Evolutionary conservation across 225 moss, liverwort and hornwort species (phyloP), one percentile per base, ranked within the genome.

Genomic region (Pleurozium schreberi): DNA sequence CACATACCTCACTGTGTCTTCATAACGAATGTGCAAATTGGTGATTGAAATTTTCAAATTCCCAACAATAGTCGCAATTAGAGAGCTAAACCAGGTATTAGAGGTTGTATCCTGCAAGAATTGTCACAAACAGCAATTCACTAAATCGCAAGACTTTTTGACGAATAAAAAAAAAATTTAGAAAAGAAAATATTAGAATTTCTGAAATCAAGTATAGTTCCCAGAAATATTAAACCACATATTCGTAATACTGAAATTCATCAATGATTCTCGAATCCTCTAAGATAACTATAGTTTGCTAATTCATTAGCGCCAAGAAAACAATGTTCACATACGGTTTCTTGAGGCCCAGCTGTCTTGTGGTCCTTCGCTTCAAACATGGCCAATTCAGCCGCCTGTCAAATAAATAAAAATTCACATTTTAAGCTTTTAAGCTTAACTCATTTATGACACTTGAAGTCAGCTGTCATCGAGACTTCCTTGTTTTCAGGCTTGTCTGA

Each of bases 31-130:
- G 87, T 98, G 98, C 86, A 98, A 89, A 92, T 98, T 98, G 79
- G 96, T 98, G 80, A 98, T 98, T 26, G 98, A 98, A 88, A 98
- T 97, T 91, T 98, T 98, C 84, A 98, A 91, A 86, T 98, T 98
- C 81, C 98, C 98, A 84, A 98, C 95, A 89, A 98, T 92, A 65
- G 98, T 98, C 58, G 97, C 98, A 84, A 98, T 95, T 79, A 98
- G 89, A 80, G 98, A 98, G 87, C 98, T 96, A 89, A 98, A 93
- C 98, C 98, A 98, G 84, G 97, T 94, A 89, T 94, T 98, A 47
- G 96, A 94, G 88, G 95, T 96, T 82, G 96, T 87, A 80, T 95
- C 93, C 98, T 98, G 95, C 90, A 90, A 88, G 60, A 84, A 43
- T 88, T 80, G 21, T 45, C 75, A 84, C 75, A 75, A 75, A 85